A percentile compares a stretch with the other conserved stretches of the same genome.
Evolutionary conservation across 345 rosid genomes (phyloP).

Genomic region (Clarkia xantiana): DNA sequence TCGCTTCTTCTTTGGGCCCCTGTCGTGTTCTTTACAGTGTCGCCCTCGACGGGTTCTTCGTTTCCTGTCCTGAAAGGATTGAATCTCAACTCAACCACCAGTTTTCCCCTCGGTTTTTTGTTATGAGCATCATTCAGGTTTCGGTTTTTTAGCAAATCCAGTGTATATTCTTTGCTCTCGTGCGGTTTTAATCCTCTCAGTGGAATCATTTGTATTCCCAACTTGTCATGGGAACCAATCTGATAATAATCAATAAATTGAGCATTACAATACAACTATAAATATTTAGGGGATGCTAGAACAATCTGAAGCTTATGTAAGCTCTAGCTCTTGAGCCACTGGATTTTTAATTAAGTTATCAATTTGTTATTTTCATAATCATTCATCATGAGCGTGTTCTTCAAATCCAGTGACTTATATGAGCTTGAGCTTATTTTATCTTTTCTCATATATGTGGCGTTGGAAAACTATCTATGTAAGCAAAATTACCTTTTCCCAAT

Average conservation of each 20-base stretch:
- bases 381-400: too few relatives aligned
- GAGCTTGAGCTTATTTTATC: too few relatives aligned
- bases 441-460: too few relatives aligned
- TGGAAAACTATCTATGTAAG: background rate
- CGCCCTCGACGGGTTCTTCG: constrained; percentile 8
- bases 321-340: too few relatives aligned
- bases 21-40: background rate
- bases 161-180: constrained; percentile 16
- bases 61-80: constrained; percentile 29
- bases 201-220: constrained; percentile 44
- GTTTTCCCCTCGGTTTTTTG: constrained; percentile 23
- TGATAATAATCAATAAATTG: constrained; percentile 3
- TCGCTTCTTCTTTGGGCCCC: constrained; percentile 3
- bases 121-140: constrained; percentile 25
- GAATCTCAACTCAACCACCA: constrained; percentile 26
- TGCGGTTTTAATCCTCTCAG: constrained; percentile 16
- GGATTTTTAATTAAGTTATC: too few relatives aligned
- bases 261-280: too few relatives aligned
- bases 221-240: constrained; percentile 39
- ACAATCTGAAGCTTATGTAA: background rate
- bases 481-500: constrained; percentile 38
- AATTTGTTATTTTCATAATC: too few relatives aligned
- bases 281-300: background rate
- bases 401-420: too few relatives aligned
- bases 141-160: constrained; percentile 28